Conservation (phyloP, 169 alveolate genomes). For the Sarcocystis neurona region DNA sequence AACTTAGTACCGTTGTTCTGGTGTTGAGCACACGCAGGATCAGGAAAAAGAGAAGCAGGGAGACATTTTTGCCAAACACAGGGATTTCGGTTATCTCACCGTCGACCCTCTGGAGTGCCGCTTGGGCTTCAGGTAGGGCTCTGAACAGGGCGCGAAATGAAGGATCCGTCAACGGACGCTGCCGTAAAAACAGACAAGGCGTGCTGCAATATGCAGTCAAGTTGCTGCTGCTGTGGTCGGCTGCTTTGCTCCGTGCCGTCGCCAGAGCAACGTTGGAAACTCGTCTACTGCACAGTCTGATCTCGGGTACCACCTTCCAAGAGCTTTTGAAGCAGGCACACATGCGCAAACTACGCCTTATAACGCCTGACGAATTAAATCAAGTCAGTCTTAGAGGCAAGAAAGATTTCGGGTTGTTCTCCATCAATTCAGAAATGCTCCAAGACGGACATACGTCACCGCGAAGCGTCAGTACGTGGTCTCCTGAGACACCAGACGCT, state of each 20-base stretch:
- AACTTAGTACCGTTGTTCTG: too few species aligned
- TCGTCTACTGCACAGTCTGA: constrained; percentile 22
- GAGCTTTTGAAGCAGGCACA: constrained; percentile 35
- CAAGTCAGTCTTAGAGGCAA: not conserved
- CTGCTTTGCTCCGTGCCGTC: not conserved
- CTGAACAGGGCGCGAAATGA: not conserved
- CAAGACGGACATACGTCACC: too few species aligned
- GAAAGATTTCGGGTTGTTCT: not conserved
- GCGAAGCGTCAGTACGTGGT: too few species aligned
- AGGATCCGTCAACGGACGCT: not conserved
- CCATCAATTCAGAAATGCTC: not conserved
- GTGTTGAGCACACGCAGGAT: too few species aligned
- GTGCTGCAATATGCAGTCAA: not conserved
- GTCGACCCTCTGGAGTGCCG: constrained; percentile 37
- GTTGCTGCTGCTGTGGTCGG: not conserved
- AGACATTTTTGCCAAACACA: constrained; percentile 22
- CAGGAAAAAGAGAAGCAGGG: constrained; percentile 9
- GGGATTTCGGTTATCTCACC: constrained; percentile 24
- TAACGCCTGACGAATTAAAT: constrained; percentile 25
- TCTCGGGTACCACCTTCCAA: constrained; percentile 6
- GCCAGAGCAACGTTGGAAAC: constrained; percentile 14
- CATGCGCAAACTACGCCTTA: constrained; percentile 24
- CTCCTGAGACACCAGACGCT: not conserved
- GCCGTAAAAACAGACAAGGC: not conserved
- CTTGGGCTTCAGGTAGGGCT: constrained; percentile 23